Conservation (phyloP, 345 rosid genomes). For the Clarkia xantiana region DNA sequence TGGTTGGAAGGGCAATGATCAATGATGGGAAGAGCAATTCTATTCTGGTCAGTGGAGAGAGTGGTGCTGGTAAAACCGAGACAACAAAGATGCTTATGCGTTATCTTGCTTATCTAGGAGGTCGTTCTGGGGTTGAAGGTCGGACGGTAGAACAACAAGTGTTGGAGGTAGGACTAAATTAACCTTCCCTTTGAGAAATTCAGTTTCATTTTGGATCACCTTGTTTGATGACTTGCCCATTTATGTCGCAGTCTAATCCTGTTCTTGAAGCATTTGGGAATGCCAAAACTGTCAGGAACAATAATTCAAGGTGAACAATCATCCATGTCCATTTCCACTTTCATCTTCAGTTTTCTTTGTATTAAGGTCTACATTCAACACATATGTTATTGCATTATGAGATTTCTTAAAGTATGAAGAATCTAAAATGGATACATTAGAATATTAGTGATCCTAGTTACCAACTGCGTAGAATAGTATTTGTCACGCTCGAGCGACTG, state of each 20-base stretch:
- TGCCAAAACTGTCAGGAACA: slow-evolving; percentile 96
- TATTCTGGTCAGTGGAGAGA: slow-evolving; percentile 99
- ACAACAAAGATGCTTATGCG: slow-evolving; percentile 99
- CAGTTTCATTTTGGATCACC: slow-evolving; percentile 5
- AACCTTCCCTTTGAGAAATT: slow-evolving; percentile 1
- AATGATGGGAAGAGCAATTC: slow-evolving; percentile 99
- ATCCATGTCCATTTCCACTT: slow-evolving; percentile 6
- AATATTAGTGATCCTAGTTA: no score
- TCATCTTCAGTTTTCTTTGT: slow-evolving; percentile 1
- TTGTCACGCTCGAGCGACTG: no score
- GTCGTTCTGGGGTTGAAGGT: slow-evolving; percentile 98
- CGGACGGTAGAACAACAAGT: slow-evolving; percentile 99
- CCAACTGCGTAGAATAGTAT: no score
- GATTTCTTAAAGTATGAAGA: no score
- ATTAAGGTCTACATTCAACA: no score
- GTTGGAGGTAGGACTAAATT: slow-evolving; percentile 59
- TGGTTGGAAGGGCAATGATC: slow-evolving; percentile 70
- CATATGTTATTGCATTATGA: no score
- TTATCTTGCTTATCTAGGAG: slow-evolving; percentile 95
- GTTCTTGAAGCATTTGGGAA: slow-evolving; percentile 99
- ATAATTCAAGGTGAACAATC: slow-evolving; percentile 75
- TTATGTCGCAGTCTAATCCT: slow-evolving; percentile 77
- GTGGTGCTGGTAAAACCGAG: slow-evolving; percentile 99
- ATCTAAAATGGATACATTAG: no score
- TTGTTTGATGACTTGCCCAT: slow-evolving; percentile 15